phyloP scores from a whole-genome alignment of 2,329 filamentous ascomycete genomes.

The Ophiocordyceps camponoti-floridani region DNA sequence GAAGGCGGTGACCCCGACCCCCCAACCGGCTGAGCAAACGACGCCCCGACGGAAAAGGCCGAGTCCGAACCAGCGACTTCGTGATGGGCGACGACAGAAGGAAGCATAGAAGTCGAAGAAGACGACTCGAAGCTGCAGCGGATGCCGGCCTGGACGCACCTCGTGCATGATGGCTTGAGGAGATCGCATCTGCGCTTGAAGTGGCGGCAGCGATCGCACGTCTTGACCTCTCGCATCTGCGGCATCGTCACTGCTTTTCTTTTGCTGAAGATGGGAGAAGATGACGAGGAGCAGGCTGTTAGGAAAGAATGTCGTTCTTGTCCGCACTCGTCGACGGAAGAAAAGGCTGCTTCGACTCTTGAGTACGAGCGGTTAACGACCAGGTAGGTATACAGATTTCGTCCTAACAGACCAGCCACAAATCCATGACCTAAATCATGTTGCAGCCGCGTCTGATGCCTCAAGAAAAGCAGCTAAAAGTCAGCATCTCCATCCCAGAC shows the following conservation, averaged over 20 bases:
- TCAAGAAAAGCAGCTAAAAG: too few species aligned
- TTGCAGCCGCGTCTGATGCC: too few species aligned
- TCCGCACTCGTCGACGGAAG: too few species aligned
- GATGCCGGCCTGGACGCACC: slow-evolving; percentile 14
- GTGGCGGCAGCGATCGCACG: slow-evolving; percentile 17
- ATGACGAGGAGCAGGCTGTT: too few species aligned
- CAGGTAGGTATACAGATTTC: too few species aligned
- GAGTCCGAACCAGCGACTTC: background rate
- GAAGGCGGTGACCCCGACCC: slow-evolving; percentile 3
- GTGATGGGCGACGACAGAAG: background rate
- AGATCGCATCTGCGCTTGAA: slow-evolving; percentile 18
- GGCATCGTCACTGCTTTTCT: slow-evolving; percentile 7
- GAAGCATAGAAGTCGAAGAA: background rate
- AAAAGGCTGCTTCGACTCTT: too few species aligned
- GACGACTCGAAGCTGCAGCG: slow-evolving; percentile 13
- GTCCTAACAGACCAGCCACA: too few species aligned
- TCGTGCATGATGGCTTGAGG: slow-evolving; percentile 15
- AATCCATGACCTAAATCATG: too few species aligned
- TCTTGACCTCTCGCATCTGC: slow-evolving; percentile 16
- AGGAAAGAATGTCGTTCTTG: too few species aligned
- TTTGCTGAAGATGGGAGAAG: too few species aligned
- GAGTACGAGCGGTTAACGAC: too few species aligned
- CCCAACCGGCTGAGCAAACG: background rate
- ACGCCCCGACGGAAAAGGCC: background rate
- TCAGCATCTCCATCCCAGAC: too few species aligned